These are phyloP conservation scores for Pyrenophora graminea DNA, from an alignment of 2,329 filamentous ascomycete species.

Conservation along the genomic window DNA sequence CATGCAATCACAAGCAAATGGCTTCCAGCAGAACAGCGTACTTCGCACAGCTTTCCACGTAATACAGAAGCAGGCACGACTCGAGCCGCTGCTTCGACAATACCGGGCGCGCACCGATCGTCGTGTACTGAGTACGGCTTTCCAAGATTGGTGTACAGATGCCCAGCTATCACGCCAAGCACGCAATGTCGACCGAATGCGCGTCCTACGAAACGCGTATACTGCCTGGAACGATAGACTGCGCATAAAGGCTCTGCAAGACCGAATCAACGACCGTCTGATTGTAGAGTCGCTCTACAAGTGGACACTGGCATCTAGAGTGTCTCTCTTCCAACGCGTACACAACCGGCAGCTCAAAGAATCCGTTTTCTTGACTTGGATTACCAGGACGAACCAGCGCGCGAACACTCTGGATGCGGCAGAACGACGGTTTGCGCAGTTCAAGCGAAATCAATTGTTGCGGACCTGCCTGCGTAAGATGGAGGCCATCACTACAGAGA, in stretches of 20 bases:
- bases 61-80: conserved; percentile 46
- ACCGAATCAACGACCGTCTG: conserved; percentile 60
- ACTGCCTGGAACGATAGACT: conserved; percentile 66
- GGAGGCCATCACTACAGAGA: conserved; percentile 30
- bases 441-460: conserved; percentile 37
- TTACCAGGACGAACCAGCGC: conserved; percentile 33
- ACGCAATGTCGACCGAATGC: conserved; percentile 54
- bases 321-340: conserved; percentile 48
- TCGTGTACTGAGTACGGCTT: conserved; percentile 52
- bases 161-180: conserved; percentile 53
- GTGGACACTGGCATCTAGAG: conserved; percentile 60
- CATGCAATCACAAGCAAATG: conserved; percentile 43
- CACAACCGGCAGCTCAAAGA: conserved; percentile 38
- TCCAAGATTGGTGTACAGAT: conserved; percentile 56
- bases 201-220: conserved; percentile 62
- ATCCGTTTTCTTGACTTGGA: conserved; percentile 35
- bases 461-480: conserved; percentile 34
- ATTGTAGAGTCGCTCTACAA: conserved; percentile 62
- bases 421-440: conserved; percentile 36
- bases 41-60: conserved; percentile 27
- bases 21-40: conserved; percentile 36
- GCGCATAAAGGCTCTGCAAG: conserved; percentile 57
- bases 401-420: conserved; percentile 35
- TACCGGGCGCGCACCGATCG: conserved; percentile 51
- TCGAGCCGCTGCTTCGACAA: conserved; percentile 51